Evolutionary conservation across 352 stramenopile species (phyloP).

Genomic region (Globisporangium viniferum): DNA sequence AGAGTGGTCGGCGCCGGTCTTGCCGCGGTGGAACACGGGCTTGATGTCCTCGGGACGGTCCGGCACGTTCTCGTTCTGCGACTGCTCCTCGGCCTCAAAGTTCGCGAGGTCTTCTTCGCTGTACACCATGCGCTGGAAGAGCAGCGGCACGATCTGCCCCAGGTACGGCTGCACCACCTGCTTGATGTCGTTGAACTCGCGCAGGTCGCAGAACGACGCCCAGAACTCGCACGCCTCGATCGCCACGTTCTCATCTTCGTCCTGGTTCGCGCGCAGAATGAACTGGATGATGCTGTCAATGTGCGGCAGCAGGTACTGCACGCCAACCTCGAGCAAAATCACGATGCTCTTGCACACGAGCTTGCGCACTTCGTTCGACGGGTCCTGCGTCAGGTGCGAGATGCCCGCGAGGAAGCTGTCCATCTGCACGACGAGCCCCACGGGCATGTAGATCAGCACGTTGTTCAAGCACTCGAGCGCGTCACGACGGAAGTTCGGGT

Average conservation of each 20-base stretch:
- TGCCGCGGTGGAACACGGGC: slow-evolving; percentile 78
- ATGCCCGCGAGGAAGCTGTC: slow-evolving; percentile 88
- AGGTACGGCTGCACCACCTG: slow-evolving; percentile 81
- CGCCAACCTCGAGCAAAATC: slow-evolving; percentile 83
- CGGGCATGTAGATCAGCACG: slow-evolving; percentile 86
- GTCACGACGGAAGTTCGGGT: slow-evolving; percentile 72
- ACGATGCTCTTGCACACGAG: slow-evolving; percentile 92
- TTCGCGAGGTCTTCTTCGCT: slow-evolving; percentile 89
- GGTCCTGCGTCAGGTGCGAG: slow-evolving; percentile 83
- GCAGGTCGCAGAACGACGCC: slow-evolving; percentile 89
- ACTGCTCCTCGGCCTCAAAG: slow-evolving; percentile 90
- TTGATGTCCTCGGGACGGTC: slow-evolving; percentile 91
- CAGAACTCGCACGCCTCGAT: slow-evolving; percentile 91
- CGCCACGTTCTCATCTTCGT: slow-evolving; percentile 81
- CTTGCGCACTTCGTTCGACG: slow-evolving; percentile 74
- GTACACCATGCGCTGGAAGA: slow-evolving; percentile 96
- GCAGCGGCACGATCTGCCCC: slow-evolving; percentile 88
- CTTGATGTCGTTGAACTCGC: slow-evolving; percentile 91
- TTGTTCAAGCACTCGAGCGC: slow-evolving; percentile 90
- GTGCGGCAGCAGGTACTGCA: slow-evolving; percentile 88
- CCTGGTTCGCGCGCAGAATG: slow-evolving; percentile 85
- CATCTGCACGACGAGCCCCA: slow-evolving; percentile 88
- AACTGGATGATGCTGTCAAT: slow-evolving; percentile 91
- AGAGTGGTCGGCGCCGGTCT: slow-evolving; percentile 27
- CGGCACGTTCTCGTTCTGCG: slow-evolving; percentile 81